phyloP scores from a whole-genome alignment of 2,329 filamentous ascomycete genomes.

The Orbilia ellipsospora region DNA sequence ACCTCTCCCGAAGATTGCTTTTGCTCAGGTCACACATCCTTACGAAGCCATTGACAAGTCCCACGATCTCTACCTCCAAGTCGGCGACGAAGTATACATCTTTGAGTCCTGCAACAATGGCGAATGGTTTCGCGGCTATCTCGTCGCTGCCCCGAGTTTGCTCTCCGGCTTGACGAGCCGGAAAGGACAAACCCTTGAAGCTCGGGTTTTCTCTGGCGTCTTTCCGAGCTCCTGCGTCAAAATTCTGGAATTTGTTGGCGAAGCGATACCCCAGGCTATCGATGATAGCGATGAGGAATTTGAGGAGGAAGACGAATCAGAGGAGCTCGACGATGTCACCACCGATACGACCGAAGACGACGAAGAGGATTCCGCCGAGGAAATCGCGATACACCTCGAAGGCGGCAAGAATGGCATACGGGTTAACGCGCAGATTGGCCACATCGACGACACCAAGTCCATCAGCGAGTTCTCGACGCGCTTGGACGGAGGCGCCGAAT shows the following conservation, averaged over 20 bases:
- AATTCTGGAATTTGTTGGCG: constrained; percentile 86
- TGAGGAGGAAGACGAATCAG: constrained; percentile 62
- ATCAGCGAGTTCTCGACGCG: constrained; percentile 51
- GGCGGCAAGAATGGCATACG: constrained; percentile 49
- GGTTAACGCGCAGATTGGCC: constrained; percentile 49
- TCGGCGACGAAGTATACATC: constrained; percentile 98
- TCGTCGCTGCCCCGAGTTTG: constrained; percentile 92
- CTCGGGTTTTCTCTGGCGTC: constrained; percentile 97
- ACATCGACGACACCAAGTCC: constrained; percentile 43
- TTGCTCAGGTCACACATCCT: constrained; percentile 94
- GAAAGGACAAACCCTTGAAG: constrained; percentile 92
- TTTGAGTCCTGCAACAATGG: constrained; percentile 88
- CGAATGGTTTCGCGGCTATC: constrained; percentile 93
- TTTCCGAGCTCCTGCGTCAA: constrained; percentile 96
- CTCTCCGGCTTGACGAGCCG: constrained; percentile 89
- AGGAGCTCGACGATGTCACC: constrained; percentile 60
- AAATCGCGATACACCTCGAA: constrained; percentile 54
- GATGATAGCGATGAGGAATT: constrained; percentile 70
- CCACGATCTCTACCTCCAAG: constrained; percentile 88
- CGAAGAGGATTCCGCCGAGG: constrained; percentile 60
- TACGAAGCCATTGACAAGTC: constrained; percentile 87
- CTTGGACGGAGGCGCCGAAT: constrained; percentile 34
- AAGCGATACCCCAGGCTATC: constrained; percentile 58
- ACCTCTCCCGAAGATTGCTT: constrained; percentile 95
- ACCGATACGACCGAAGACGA: constrained; percentile 57